Evolutionary conservation across 1,139 yeast species (phyloP).

Genomic region (Schwanniomyces etchellsii): DNA sequence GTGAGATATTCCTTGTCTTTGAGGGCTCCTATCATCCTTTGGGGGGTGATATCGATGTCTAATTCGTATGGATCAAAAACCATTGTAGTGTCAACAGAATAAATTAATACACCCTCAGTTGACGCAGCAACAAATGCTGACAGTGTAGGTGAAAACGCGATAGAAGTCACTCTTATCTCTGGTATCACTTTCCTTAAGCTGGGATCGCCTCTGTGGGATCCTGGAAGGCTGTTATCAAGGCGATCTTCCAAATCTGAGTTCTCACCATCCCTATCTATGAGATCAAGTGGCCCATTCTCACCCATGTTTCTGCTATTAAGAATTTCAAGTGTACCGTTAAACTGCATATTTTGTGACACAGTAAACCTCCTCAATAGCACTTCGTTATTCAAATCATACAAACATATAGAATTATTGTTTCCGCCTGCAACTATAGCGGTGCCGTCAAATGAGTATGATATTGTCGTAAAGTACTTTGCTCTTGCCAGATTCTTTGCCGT

Average conservation of each 20-base stretch:
- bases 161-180: conserved; percentile 69
- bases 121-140: conserved; percentile 92
- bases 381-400: conserved; percentile 84
- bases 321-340: conserved; percentile 81
- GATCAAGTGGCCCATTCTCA: conserved; percentile 72
- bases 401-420: conserved; percentile 82
- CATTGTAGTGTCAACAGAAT: conserved; percentile 69
- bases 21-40: conserved; percentile 58
- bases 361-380: conserved; percentile 77
- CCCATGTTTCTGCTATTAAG: conserved; percentile 85
- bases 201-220: conserved; percentile 85
- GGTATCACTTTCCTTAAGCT: conserved; percentile 74
- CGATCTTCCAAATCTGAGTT: conserved; percentile 83
- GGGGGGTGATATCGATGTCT: conserved; percentile 89
- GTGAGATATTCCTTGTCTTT: conserved; percentile 66
- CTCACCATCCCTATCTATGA: conserved; percentile 82
- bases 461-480: conserved; percentile 75
- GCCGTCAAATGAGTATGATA: conserved; percentile 89
- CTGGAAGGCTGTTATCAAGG: conserved; percentile 73
- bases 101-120: conserved; percentile 86
- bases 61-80: conserved; percentile 93
- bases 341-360: conserved; percentile 82
- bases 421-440: conserved; percentile 87
- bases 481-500: conserved; percentile 76
- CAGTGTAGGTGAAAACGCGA: conserved; percentile 86